Conservation (phyloP, 176 grass and related monocot species). For the Musa beccarii region DNA sequence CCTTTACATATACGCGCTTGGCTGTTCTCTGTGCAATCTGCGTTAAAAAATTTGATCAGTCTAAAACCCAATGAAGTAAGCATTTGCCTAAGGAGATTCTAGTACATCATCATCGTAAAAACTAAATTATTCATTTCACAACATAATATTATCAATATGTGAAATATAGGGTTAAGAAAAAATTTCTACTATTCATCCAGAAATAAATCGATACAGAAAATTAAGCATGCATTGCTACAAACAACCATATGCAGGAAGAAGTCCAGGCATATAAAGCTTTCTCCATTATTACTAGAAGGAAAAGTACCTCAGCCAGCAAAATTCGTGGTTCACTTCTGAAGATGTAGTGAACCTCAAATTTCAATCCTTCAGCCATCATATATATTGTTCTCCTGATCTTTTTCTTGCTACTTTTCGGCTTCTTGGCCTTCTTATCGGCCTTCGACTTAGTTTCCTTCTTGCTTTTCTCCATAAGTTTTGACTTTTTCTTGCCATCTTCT, state of each 20-base stretch:
- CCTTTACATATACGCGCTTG: constrained; percentile 44
- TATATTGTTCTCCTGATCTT: constrained; percentile 45
- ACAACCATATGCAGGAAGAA: no score
- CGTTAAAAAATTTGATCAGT: neutral
- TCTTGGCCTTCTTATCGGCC: constrained; percentile 16
- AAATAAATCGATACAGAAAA: neutral
- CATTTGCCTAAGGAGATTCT: no score
- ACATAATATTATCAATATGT: no score
- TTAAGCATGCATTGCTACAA: neutral
- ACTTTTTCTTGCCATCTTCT: constrained; percentile 18
- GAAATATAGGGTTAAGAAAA: no score
- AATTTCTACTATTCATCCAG: no score
- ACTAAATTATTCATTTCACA: no score
- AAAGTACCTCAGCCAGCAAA: constrained; percentile 77
- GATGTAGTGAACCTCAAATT: constrained; percentile 63
- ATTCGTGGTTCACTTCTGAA: constrained; percentile 60
- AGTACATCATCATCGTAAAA: no score
- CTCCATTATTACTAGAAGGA: neutral
- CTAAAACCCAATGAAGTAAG: no score
- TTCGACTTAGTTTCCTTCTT: constrained; percentile 17
- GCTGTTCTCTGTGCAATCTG: constrained; percentile 82
- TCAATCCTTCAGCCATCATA: constrained; percentile 30
- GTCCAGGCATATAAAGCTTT: no score
- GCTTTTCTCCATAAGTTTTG: constrained; percentile 1
- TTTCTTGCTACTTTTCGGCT: constrained; percentile 28